Evolutionary conservation across 2,329 filamentous ascomycete species (phyloP).

Genomic region (Neofusicoccum cordaticola): DNA sequence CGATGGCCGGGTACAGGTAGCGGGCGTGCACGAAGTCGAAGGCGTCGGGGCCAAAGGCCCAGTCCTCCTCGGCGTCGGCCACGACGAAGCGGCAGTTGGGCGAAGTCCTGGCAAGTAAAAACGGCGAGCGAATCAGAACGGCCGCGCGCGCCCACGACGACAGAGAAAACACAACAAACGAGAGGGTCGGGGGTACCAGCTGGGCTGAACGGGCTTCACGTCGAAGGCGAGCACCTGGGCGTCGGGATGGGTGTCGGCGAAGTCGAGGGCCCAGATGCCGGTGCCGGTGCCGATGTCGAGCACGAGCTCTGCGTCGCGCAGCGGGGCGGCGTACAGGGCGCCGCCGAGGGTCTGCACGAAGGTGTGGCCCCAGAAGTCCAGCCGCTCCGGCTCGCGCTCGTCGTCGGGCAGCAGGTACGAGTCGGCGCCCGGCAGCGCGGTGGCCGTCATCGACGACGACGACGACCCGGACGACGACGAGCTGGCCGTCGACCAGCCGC

Average conservation of each 20-base stretch:
- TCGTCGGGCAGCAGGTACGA: constrained; percentile 31
- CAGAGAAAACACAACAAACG: not conserved
- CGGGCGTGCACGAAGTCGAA: constrained; percentile 60
- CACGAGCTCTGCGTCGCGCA: constrained; percentile 18
- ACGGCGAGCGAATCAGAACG: not conserved
- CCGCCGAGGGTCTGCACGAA: constrained; percentile 36
- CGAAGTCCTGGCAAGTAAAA: constrained; percentile 21
- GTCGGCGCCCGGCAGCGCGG: not conserved
- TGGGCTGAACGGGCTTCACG: constrained; percentile 27
- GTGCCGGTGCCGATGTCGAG: constrained; percentile 36
- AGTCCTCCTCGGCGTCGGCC: constrained; percentile 46
- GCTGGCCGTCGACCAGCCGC: constrained; percentile 31
- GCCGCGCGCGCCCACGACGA: not conserved
- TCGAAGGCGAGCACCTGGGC: constrained; percentile 32
- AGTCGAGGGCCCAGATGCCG: constrained; percentile 36
- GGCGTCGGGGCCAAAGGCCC: constrained; percentile 46
- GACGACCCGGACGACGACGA: constrained; percentile 49
- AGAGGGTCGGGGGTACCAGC: not conserved
- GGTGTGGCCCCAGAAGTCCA: constrained; percentile 32
- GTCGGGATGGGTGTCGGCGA: constrained; percentile 35
- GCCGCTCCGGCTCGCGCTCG: constrained; percentile 35
- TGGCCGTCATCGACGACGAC: not conserved
- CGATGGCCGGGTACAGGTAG: constrained; percentile 53
- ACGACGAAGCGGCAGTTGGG: constrained; percentile 35
- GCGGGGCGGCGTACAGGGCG: constrained; percentile 34